phyloP scores from a whole-genome alignment of 805 yeast genomes.

The Cyberlindnera mrakii region DNA sequence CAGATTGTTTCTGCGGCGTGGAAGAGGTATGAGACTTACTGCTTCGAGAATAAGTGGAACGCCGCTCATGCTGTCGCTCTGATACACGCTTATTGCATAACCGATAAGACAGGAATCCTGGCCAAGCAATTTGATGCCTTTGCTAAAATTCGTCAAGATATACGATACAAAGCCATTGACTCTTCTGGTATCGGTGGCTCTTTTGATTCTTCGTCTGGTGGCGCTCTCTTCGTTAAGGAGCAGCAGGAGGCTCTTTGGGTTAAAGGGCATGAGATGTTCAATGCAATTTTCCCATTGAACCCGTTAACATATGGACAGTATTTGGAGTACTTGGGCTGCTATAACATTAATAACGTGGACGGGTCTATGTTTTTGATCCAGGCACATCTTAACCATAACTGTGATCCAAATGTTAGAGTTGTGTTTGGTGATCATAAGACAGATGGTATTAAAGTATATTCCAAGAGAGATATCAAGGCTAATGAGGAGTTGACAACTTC shows the following conservation, averaged over 20 bases:
- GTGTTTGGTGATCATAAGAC: slow-evolving; percentile 35
- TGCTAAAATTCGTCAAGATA: slow-evolving; percentile 65
- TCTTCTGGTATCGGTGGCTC: slow-evolving; percentile 37
- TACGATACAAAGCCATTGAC: slow-evolving; percentile 52
- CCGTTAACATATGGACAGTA: slow-evolving; percentile 45
- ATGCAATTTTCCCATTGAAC: slow-evolving; percentile 37
- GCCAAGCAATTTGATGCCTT: slow-evolving; percentile 49
- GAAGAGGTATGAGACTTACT: slow-evolving; percentile 50
- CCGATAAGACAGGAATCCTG: slow-evolving; percentile 37
- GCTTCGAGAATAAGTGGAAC: slow-evolving; percentile 59
- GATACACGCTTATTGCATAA: slow-evolving; percentile 38
- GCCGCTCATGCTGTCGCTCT: slow-evolving; percentile 62
- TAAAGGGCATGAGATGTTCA: slow-evolving; percentile 46
- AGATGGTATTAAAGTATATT: slow-evolving; percentile 54
- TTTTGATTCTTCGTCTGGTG: slow-evolving; percentile 41
- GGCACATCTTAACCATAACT: slow-evolving; percentile 71
- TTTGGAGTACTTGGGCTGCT: slow-evolving; percentile 59
- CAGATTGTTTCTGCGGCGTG: slow-evolving; percentile 43
- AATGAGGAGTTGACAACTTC: slow-evolving; percentile 67
- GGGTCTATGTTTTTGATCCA: slow-evolving; percentile 55
- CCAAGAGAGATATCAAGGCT: slow-evolving; percentile 48
- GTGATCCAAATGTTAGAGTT: slow-evolving; percentile 64
- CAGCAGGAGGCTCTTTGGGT: slow-evolving; percentile 56
- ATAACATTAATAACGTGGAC: slow-evolving; percentile 67
- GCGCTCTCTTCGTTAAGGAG: slow-evolving; percentile 48